A percentile compares a stretch with the other conserved stretches of the same genome.
Conservation (phyloP, 2,329 filamentous ascomycete genomes). For the Scedosporium dehoogii region DNA sequence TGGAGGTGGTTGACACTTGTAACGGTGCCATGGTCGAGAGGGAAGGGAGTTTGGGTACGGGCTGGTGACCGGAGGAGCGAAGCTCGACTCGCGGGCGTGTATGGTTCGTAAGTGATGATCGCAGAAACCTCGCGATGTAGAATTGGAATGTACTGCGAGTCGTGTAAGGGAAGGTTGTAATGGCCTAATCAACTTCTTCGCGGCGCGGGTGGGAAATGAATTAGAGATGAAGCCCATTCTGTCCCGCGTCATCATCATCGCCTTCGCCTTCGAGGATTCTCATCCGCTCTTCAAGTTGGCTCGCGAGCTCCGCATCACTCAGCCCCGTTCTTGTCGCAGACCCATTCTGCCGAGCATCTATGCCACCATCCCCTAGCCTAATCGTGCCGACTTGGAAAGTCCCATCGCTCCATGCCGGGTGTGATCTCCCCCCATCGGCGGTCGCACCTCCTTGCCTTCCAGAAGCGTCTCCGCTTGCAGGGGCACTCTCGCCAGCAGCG, state of each 20-base stretch:
- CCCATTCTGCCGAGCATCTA: not conserved
- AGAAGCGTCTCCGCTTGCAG: constrained; percentile 12
- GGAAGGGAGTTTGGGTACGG: too few species aligned
- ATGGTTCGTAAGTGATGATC: too few species aligned
- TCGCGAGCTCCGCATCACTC: constrained; percentile 48
- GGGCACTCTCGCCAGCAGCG: not conserved
- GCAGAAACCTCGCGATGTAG: too few species aligned
- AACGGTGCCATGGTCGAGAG: too few species aligned
- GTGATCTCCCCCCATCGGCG: constrained; percentile 11
- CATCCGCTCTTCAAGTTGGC: constrained; percentile 45
- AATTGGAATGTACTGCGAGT: too few species aligned
- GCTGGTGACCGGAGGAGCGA: too few species aligned
- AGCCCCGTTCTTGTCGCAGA: constrained; percentile 33
- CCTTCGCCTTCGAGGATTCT: constrained; percentile 31
- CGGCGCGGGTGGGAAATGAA: not conserved
- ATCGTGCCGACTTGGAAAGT: constrained; percentile 54
- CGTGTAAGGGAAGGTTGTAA: too few species aligned
- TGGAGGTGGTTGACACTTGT: too few species aligned
- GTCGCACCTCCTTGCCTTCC: constrained; percentile 6
- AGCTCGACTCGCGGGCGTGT: too few species aligned
- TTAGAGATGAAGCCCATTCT: constrained; percentile 51
- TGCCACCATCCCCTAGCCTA: constrained; percentile 9
- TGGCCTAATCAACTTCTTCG: constrained; percentile 22
- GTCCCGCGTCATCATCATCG: constrained; percentile 18
- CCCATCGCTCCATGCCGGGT: constrained; percentile 49